phyloP scores from a whole-genome alignment of 2,329 filamentous ascomycete species.

The Cordyceps javanica region DNA sequence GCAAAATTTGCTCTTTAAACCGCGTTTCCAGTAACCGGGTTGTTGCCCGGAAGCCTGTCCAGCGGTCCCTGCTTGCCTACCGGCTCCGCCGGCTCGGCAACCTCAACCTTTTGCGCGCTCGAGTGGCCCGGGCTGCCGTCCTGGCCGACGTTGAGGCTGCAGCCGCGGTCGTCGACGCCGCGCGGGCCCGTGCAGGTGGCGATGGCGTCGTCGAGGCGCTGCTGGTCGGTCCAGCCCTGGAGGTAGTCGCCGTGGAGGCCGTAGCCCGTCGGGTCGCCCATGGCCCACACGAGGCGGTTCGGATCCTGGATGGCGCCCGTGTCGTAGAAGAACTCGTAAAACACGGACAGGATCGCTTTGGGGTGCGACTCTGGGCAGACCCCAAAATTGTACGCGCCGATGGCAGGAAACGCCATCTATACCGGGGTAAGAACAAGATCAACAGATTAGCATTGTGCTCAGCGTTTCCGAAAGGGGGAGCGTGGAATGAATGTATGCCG shows the following conservation, averaged over 20 bases:
- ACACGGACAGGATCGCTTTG: slow-evolving; percentile 36
- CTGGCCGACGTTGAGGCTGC: slow-evolving; percentile 22
- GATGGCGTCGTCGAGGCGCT: slow-evolving; percentile 20
- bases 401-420: slow-evolving; percentile 24
- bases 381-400: slow-evolving; percentile 23
- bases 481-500: background rate
- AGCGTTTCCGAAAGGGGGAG: too few species aligned
- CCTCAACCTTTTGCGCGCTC: slow-evolving; percentile 16
- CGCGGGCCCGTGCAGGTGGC: slow-evolving; percentile 21
- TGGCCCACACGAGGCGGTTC: slow-evolving; percentile 23
- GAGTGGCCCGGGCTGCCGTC: slow-evolving; percentile 19
- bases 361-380: slow-evolving; percentile 37
- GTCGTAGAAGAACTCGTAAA: slow-evolving; percentile 42
- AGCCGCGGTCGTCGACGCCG: slow-evolving; percentile 19
- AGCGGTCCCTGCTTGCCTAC: slow-evolving; percentile 21
- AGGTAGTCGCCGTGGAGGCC: slow-evolving; percentile 25
- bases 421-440: too few species aligned
- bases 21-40: slow-evolving; percentile 17
- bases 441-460: too few species aligned
- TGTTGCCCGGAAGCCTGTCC: slow-evolving; percentile 21
- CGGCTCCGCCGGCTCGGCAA: slow-evolving; percentile 20
- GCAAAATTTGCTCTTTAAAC: background rate
- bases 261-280: slow-evolving; percentile 24
- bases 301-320: slow-evolving; percentile 24
- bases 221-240: slow-evolving; percentile 25